Conservation (phyloP, 306 rosid genomes). For the Mucuna pruriens region DNA sequence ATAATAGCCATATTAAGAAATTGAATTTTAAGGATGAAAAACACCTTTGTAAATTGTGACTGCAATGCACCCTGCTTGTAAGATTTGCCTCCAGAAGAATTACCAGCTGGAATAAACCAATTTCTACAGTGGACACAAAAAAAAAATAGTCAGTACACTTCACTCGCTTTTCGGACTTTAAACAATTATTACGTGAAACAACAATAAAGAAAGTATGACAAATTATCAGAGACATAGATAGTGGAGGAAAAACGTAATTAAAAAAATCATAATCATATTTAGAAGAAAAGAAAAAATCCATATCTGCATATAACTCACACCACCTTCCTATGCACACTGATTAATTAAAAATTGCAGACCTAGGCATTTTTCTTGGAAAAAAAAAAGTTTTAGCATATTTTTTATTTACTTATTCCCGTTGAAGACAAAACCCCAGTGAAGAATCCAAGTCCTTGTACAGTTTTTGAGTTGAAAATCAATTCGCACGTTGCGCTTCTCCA, state of each 20-base stretch:
- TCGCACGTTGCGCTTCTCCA: slow-evolving; percentile 10
- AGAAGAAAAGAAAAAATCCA: no score
- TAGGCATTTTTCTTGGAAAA: background rate
- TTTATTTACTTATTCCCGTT: background rate
- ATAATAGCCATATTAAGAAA: background rate
- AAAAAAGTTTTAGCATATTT: background rate
- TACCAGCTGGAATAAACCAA: slow-evolving; percentile 8
- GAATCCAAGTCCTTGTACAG: background rate
- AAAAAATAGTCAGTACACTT: background rate
- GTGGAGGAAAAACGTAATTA: background rate
- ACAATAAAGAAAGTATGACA: background rate
- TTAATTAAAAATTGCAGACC: background rate
- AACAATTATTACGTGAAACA: background rate
- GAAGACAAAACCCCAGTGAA: slow-evolving; percentile 15
- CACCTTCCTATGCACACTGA: background rate
- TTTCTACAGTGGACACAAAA: background rate
- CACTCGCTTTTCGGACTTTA: background rate
- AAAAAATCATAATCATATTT: background rate
- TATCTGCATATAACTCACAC: background rate
- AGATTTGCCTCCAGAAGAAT: background rate
- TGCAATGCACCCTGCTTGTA: background rate
- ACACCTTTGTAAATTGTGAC: background rate
- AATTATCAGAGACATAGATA: background rate
- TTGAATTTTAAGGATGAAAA: background rate
- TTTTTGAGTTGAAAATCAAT: background rate